Conservation (phyloP, 2,329 filamentous ascomycete genomes). For the Colletotrichum eleusines region DNA sequence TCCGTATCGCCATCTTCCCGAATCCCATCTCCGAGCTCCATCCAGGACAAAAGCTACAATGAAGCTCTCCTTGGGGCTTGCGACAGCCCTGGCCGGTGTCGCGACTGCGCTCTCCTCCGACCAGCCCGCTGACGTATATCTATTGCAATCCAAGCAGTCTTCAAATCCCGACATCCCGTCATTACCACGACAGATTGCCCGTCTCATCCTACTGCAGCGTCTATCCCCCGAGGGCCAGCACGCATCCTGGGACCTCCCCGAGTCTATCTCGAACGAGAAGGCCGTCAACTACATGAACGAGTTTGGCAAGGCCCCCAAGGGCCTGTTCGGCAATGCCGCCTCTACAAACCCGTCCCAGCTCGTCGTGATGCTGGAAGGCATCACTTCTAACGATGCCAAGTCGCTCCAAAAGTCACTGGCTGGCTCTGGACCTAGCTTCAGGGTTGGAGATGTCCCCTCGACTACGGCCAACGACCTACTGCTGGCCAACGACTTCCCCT, state of each 20-base stretch:
- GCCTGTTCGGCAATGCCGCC: constrained; percentile 62
- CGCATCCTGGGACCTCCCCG: constrained; percentile 60
- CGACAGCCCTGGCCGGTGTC: constrained; percentile 54
- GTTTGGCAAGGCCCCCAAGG: constrained; percentile 66
- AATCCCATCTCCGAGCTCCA: constrained; percentile 14
- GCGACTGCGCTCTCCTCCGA: constrained; percentile 51
- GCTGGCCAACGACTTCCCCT: constrained; percentile 56
- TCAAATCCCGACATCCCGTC: constrained; percentile 52
- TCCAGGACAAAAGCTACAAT: constrained; percentile 48
- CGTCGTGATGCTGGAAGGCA: constrained; percentile 70
- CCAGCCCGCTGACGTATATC: constrained; percentile 65
- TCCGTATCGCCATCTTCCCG: constrained; percentile 18
- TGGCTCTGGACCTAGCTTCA: constrained; percentile 60
- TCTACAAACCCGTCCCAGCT: constrained; percentile 63
- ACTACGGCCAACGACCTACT: constrained; percentile 57
- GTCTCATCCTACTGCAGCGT: constrained; percentile 70
- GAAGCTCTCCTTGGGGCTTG: constrained; percentile 58
- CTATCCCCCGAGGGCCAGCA: constrained; percentile 61
- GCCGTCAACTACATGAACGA: constrained; percentile 69
- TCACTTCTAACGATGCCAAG: constrained; percentile 59
- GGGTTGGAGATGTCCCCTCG: constrained; percentile 60
- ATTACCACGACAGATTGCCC: constrained; percentile 65
- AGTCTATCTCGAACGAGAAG: constrained; percentile 56
- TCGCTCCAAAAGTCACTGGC: constrained; percentile 57
- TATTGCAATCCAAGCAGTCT: constrained; percentile 56